Evolutionary conservation across 495 filamentous ascomycete species (phyloP).

Genomic region (Platismatia glauca): DNA sequence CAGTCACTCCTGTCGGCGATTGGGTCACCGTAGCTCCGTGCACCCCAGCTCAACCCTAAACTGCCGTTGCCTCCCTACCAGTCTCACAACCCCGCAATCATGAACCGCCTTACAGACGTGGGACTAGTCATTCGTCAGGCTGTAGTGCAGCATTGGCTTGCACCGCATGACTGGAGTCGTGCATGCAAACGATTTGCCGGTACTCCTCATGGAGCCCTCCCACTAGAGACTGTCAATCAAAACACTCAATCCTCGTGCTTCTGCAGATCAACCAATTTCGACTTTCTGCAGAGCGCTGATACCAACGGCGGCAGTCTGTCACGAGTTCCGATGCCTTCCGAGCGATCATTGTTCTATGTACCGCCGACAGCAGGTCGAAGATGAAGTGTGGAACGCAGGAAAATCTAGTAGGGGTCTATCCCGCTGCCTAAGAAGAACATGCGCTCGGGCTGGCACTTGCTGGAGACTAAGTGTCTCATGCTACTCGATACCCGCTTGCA

Average conservation of each 20-base stretch:
- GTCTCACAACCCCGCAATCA: neutral
- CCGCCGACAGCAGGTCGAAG: no score
- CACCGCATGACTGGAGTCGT: neutral
- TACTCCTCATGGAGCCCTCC: neutral
- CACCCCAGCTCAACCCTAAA: neutral
- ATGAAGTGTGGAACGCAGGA: no score
- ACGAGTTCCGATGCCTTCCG: neutral
- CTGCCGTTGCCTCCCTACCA: neutral
- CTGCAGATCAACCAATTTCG: neutral
- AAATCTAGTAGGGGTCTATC: neutral
- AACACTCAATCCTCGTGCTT: neutral
- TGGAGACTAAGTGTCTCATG: neutral
- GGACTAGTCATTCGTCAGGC: neutral
- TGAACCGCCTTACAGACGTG: neutral
- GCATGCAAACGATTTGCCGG: neutral
- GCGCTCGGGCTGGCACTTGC: neutral
- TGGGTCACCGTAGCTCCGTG: neutral
- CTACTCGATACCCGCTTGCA: neutral
- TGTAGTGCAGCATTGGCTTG: neutral
- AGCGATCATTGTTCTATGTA: no score
- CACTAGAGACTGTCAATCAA: neutral
- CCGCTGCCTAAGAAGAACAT: neutral
- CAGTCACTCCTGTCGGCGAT: neutral
- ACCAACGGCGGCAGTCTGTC: neutral
- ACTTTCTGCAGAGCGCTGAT: neutral